Percentiles rank a stretch among this genome's conserved stretches.
phyloP scores from a whole-genome alignment of 169 alveolate genomes.

The Eimeria sp. region DNA sequence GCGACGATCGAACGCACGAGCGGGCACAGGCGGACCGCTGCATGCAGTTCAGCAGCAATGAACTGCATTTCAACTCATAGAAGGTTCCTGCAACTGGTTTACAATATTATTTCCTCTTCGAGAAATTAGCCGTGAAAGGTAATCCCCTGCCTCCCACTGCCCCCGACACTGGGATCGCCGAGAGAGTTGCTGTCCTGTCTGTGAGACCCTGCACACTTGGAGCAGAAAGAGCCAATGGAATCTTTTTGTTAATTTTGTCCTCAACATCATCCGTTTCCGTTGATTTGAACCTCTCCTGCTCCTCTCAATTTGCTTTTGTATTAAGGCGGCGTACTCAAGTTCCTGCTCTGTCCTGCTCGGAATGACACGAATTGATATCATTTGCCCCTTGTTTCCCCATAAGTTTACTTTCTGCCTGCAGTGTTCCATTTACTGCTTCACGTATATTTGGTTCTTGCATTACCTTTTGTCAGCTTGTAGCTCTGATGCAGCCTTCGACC shows the following conservation, averaged over 20 bases:
- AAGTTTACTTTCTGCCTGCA: too few species aligned
- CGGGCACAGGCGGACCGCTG: slow-evolving; percentile 2
- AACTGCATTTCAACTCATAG: background rate
- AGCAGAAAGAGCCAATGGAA: too few species aligned
- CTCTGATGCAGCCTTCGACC: background rate
- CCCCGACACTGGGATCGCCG: background rate
- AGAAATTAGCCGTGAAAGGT: background rate
- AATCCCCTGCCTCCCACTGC: background rate
- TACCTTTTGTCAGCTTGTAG: background rate
- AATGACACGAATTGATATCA: too few species aligned
- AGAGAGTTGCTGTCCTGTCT: background rate
- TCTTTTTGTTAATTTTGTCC: too few species aligned
- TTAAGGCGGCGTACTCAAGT: too few species aligned
- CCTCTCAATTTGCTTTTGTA: too few species aligned
- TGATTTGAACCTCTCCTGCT: too few species aligned
- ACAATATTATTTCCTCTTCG: too few species aligned
- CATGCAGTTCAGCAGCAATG: background rate
- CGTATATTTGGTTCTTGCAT: background rate
- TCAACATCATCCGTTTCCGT: too few species aligned
- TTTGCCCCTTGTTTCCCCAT: too few species aligned
- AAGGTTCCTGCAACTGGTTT: background rate
- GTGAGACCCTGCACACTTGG: too few species aligned
- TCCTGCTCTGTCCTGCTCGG: too few species aligned
- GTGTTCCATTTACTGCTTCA: background rate
- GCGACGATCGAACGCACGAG: background rate